phyloP scores from a whole-genome alignment of 192 early-diverging fungal species.

The Coemansia sp. region DNA sequence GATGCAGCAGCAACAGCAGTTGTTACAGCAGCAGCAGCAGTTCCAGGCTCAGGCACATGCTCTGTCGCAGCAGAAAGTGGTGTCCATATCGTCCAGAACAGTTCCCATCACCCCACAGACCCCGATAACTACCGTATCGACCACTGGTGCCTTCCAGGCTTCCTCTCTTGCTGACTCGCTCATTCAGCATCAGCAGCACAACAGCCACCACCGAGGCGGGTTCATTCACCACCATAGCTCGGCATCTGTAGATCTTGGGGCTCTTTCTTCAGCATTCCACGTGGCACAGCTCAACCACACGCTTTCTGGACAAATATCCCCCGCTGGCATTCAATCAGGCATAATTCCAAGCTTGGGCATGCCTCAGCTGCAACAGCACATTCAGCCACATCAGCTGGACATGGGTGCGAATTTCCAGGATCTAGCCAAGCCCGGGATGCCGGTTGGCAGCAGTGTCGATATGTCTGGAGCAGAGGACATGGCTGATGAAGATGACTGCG shows the following conservation, averaged over 20 bases:
- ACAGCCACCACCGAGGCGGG: not conserved
- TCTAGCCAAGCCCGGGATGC: not conserved
- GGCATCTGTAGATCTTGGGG: conserved; percentile 28
- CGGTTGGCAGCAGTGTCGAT: not conserved
- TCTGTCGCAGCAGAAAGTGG: conserved; percentile 15
- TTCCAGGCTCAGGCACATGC: conserved; percentile 18
- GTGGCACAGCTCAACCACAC: conserved; percentile 24
- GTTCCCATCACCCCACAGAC: conserved; percentile 33
- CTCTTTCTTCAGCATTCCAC: conserved; percentile 35
- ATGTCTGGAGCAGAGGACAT: conserved; percentile 7
- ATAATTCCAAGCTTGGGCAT: conserved; percentile 4
- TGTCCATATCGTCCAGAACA: conserved; percentile 9
- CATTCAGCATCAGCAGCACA: conserved; percentile 19
- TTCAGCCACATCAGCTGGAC: conserved; percentile 8
- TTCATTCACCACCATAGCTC: conserved; percentile 40
- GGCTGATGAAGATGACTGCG: conserved; percentile 27
- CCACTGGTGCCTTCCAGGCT: conserved; percentile 8
- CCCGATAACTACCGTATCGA: not conserved
- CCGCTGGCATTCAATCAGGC: conserved; percentile 16
- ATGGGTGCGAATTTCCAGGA: not conserved
- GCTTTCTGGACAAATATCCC: conserved; percentile 34
- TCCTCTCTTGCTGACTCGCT: conserved; percentile 19
- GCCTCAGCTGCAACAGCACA: conserved; percentile 12
- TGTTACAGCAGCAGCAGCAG: conserved; percentile 11
- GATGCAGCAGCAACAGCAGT: conserved; percentile 15